phyloP scores from a whole-genome alignment of 2,329 filamentous ascomycete species.

The Amphichorda felina region DNA sequence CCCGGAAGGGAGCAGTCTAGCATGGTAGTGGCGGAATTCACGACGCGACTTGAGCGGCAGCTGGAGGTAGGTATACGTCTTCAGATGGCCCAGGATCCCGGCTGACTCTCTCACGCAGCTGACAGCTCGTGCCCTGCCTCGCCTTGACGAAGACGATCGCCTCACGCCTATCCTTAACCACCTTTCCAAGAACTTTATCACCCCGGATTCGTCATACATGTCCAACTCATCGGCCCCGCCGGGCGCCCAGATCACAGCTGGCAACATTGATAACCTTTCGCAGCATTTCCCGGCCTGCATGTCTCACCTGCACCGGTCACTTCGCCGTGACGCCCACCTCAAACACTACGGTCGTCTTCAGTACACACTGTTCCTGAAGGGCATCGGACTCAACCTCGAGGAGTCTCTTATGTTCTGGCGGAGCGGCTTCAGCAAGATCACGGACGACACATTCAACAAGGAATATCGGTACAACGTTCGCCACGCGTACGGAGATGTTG shows the following conservation, averaged over 20 bases:
- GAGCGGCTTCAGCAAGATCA: conserved; percentile 69
- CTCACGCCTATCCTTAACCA: conserved; percentile 58
- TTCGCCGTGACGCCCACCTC: conserved; percentile 80
- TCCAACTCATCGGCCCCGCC: conserved; percentile 49
- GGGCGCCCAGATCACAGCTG: conserved; percentile 64
- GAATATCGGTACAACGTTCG: conserved; percentile 95
- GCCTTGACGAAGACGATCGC: conserved; percentile 92
- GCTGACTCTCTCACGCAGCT: conserved; percentile 36
- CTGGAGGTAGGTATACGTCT: conserved; percentile 53
- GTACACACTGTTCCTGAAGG: conserved; percentile 94
- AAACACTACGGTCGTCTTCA: conserved; percentile 91
- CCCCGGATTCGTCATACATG: conserved; percentile 72
- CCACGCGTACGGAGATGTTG: conserved; percentile 91
- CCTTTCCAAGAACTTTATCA: conserved; percentile 91
- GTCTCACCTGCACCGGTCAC: conserved; percentile 75
- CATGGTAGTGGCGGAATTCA: conserved; percentile 84
- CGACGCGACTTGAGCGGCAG: conserved; percentile 63
- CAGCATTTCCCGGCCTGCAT: conserved; percentile 87
- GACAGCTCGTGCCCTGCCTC: conserved; percentile 80
- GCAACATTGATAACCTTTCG: conserved; percentile 68
- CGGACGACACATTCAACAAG: conserved; percentile 93
- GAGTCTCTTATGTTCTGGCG: conserved; percentile 92
- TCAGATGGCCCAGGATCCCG: too few species aligned
- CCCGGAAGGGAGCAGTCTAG: conserved; percentile 77
- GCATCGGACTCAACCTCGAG: conserved; percentile 83